Conservation (phyloP, 177 flowering plant genomes). For the Vitis hybrid region DNA sequence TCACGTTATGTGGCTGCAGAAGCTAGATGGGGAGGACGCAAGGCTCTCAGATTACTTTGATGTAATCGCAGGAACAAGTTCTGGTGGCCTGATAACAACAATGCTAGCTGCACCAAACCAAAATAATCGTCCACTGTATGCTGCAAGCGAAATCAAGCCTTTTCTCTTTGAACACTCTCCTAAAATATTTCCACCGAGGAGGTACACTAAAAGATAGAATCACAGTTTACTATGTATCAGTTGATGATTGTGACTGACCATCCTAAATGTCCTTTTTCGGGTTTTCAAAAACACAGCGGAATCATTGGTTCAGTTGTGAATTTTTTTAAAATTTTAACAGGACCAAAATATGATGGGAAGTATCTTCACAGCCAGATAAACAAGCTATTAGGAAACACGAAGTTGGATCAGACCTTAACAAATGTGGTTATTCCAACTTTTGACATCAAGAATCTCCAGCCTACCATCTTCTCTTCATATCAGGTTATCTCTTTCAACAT, state of each 20-base stretch:
- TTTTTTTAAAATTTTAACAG: slow-evolving; percentile 20
- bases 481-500: slow-evolving; percentile 13
- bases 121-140: slow-evolving; percentile 41
- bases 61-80: slow-evolving; percentile 63
- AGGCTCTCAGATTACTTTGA: slow-evolving; percentile 69
- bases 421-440: slow-evolving; percentile 62
- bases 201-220: slow-evolving; percentile 13
- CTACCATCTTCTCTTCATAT: slow-evolving; percentile 48
- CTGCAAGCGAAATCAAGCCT: slow-evolving; percentile 47
- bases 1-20: slow-evolving; percentile 22
- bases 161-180: slow-evolving; percentile 53
- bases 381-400: slow-evolving; percentile 26
- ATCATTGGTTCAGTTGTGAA: slow-evolving; percentile 5
- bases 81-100: slow-evolving; percentile 60
- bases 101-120: slow-evolving; percentile 57
- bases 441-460: slow-evolving; percentile 55
- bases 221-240: neutral
- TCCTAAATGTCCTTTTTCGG: neutral
- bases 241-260: neutral
- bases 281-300: slow-evolving; percentile 8
- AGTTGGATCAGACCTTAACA: slow-evolving; percentile 48
- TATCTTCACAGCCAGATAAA: slow-evolving; percentile 35
- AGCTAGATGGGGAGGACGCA: slow-evolving; percentile 54
- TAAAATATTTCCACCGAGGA: slow-evolving; percentile 46
- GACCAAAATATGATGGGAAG: slow-evolving; percentile 64